These are phyloP conservation scores for Cryptosporidium bovis DNA, from an alignment of 169 alveolate genomes.

Conservation along the genomic window DNA sequence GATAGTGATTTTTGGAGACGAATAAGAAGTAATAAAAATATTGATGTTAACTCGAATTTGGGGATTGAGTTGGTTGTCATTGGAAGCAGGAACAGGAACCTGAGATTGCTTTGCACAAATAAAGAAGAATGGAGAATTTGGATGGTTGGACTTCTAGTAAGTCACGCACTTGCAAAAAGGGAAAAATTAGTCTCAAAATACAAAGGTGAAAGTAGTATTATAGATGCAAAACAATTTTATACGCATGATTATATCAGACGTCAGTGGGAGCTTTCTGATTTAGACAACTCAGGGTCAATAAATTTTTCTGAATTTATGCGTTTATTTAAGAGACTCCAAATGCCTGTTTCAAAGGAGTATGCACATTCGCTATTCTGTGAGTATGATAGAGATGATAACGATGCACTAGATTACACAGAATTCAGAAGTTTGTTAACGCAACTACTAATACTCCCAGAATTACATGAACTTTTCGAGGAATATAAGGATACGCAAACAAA, in stretches of 20 bases:
- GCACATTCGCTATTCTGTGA: conserved; percentile 58
- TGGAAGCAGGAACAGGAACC: conserved; percentile 21
- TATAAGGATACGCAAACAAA: conserved; percentile 51
- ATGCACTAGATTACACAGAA: conserved; percentile 61
- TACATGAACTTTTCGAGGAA: conserved; percentile 55
- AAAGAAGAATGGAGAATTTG: conserved; percentile 72
- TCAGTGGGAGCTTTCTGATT: conserved; percentile 76
- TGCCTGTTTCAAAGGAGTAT: conserved; percentile 71
- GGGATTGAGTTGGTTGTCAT: conserved; percentile 70
- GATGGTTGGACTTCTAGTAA: conserved; percentile 68
- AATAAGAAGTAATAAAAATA: background rate
- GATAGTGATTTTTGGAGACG: conserved; percentile 76
- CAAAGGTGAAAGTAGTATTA: conserved; percentile 35
- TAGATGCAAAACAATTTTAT: conserved; percentile 53
- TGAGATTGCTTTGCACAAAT: conserved; percentile 63
- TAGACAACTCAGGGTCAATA: conserved; percentile 69
- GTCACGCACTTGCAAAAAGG: conserved; percentile 73
- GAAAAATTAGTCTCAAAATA: conserved; percentile 26
- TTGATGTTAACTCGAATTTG: conserved; percentile 2
- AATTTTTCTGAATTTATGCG: conserved; percentile 68
- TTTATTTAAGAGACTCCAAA: conserved; percentile 47
- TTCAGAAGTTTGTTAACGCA: conserved; percentile 44
- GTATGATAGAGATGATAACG: conserved; percentile 55
- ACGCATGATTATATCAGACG: conserved; percentile 73
- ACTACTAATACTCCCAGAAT: conserved; percentile 53